These are phyloP conservation scores for Dissophora ornata DNA, from an alignment of 192 early-diverging fungal species.

Conservation along the genomic window DNA sequence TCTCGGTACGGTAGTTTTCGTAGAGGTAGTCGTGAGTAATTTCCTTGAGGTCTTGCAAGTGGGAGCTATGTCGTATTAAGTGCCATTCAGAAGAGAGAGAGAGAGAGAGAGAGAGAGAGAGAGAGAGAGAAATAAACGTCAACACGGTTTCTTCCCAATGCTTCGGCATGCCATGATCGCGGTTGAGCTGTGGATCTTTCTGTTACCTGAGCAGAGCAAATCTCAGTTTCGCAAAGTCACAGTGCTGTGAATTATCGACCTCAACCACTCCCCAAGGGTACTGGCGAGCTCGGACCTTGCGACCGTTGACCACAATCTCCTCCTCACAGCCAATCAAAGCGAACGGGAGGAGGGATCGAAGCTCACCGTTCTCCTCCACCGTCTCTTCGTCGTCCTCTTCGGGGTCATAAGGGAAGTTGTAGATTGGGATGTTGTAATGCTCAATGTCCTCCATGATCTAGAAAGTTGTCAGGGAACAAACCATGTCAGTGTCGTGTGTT, in stretches of 20 bases:
- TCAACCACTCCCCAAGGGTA: constrained; percentile 98
- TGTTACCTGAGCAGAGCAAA: constrained; percentile 83
- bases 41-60: constrained; percentile 97
- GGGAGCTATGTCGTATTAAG: constrained; percentile 82
- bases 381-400: constrained; percentile 99
- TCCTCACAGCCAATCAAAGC: constrained; percentile 96
- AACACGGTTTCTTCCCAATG: no score
- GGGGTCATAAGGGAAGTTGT: constrained; percentile 95
- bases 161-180: no score
- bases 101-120: background rate
- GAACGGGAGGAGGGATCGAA: constrained; percentile 93
- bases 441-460: constrained; percentile 96
- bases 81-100: background rate
- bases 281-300: constrained; percentile 88
- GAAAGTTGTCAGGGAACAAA: no score
- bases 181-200: background rate
- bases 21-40: constrained; percentile 96
- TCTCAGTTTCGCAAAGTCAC: constrained; percentile 94
- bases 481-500: no score
- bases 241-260: constrained; percentile 96
- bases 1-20: constrained; percentile 93
- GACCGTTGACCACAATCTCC: constrained; percentile 85
- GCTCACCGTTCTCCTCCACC: constrained; percentile 96
- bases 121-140: background rate
- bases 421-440: constrained; percentile 95